Conservation (phyloP, 768 basidiomycete species). For the Gautieria morchelliformis region DNA sequence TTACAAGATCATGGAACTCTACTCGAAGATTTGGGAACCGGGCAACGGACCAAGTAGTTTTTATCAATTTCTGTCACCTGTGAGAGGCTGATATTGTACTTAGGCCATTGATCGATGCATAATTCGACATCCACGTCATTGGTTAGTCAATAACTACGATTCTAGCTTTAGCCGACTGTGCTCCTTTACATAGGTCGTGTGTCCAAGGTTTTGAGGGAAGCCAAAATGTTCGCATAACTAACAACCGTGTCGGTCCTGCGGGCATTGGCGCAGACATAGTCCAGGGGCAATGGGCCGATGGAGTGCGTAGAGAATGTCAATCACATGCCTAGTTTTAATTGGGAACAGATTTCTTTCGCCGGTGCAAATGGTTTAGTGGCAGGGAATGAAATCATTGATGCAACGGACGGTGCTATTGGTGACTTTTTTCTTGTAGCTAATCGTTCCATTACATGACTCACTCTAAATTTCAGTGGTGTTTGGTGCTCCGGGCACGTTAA, state of each 20-base stretch:
- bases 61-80: background rate
- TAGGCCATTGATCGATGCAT: conserved; percentile 16
- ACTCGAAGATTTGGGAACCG: conserved; percentile 7
- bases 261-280: conserved; percentile 7
- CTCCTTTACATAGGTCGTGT: conserved; percentile 6
- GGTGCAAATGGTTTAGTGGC: conserved; percentile 14
- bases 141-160: conserved; percentile 6
- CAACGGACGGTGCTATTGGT: conserved; percentile 17
- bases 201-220: conserved; percentile 17
- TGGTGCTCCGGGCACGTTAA: conserved; percentile 15
- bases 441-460: background rate
- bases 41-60: conserved; percentile 12
- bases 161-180: background rate
- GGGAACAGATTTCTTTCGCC: conserved; percentile 11
- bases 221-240: conserved; percentile 12
- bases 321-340: background rate
- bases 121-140: conserved; percentile 15
- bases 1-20: background rate
- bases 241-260: conserved; percentile 13
- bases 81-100: background rate
- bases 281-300: conserved; percentile 14
- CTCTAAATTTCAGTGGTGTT: conserved; percentile 9
- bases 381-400: conserved; percentile 15
- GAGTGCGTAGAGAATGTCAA: conserved; percentile 1
- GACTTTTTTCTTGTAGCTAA: background rate